Conservation (phyloP, 1,284 basidiomycete species). For the Cutaneotrichosporon sp. region DNA sequence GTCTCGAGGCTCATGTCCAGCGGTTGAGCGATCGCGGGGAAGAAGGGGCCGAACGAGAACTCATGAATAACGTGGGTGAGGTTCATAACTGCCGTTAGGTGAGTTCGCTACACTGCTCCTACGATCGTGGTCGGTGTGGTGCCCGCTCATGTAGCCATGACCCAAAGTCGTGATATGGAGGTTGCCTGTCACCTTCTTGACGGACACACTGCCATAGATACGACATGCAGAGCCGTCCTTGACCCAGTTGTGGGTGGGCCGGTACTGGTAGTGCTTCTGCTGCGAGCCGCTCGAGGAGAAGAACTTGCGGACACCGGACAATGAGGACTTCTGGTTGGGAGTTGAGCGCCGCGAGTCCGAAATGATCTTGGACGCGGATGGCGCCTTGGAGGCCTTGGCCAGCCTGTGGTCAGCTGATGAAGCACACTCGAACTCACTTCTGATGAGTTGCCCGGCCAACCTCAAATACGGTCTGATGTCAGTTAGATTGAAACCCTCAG, state of each 20-base stretch:
- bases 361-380: slow-evolving; percentile 49
- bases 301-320: slow-evolving; percentile 45
- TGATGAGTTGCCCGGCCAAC: slow-evolving; percentile 75
- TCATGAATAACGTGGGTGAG: slow-evolving; percentile 94
- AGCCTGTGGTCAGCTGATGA: slow-evolving; percentile 10
- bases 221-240: slow-evolving; percentile 72
- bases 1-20: slow-evolving; percentile 87
- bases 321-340: slow-evolving; percentile 41
- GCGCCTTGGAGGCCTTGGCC: slow-evolving; percentile 7
- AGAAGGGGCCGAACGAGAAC: slow-evolving; percentile 95
- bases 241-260: slow-evolving; percentile 70
- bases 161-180: slow-evolving; percentile 88
- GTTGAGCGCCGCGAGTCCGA: slow-evolving; percentile 39
- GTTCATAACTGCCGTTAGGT: slow-evolving; percentile 74
- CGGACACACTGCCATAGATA: slow-evolving; percentile 78
- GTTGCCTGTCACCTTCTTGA: slow-evolving; percentile 92
- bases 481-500: neutral
- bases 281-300: slow-evolving; percentile 64
- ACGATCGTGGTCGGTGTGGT: slow-evolving; percentile 85
- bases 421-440: slow-evolving; percentile 57
- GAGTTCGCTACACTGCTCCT: slow-evolving; percentile 21
- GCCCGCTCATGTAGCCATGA: slow-evolving; percentile 84
- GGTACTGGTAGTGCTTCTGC: slow-evolving; percentile 61
- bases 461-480: slow-evolving; percentile 71
- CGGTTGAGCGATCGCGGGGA: slow-evolving; percentile 93